Evolutionary conservation across 345 rosid genomes (phyloP).

Genomic region (Sapria himalayana): DNA sequence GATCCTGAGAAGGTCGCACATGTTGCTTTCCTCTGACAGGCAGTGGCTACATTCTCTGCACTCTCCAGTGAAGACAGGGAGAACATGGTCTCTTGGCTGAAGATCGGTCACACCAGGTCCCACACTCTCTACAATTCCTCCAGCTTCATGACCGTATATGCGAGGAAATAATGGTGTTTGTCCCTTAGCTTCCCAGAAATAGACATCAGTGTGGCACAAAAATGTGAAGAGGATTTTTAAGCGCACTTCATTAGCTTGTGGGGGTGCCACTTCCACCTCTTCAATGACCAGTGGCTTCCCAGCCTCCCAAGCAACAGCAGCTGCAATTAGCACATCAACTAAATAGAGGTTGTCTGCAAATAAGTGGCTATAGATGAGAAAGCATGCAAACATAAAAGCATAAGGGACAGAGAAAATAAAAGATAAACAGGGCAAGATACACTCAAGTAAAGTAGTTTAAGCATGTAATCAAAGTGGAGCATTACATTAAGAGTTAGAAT

Average conservation of each 20-base stretch:
- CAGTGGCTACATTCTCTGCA: conserved; percentile 17
- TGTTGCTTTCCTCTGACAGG: conserved; percentile 16
- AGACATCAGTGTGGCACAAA: conserved; percentile 27
- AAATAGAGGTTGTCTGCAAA: too few species aligned
- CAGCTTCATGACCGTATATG: conserved; percentile 70
- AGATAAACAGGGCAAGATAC: too few species aligned
- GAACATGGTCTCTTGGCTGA: conserved; percentile 15
- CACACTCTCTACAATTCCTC: conserved; percentile 25
- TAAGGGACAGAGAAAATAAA: too few species aligned
- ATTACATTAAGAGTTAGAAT: too few species aligned
- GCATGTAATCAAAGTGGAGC: too few species aligned
- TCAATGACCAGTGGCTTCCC: conserved; percentile 32
- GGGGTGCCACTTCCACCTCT: conserved; percentile 36
- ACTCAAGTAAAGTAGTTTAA: too few species aligned
- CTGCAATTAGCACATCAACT: conserved; percentile 10
- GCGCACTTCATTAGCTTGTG: conserved; percentile 25
- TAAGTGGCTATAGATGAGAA: too few species aligned
- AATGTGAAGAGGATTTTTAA: conserved; percentile 19
- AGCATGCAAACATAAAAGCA: too few species aligned
- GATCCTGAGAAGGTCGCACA: conserved; percentile 16
- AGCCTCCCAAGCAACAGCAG: conserved; percentile 40
- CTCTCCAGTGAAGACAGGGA: conserved; percentile 20
- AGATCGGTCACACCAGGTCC: conserved; percentile 16
- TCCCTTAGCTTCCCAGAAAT: conserved; percentile 48
- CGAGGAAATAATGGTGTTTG: conserved; percentile 63